Evolutionary conservation across 768 basidiomycete species (phyloP).

Genomic region (Leccinum aurantiacum): DNA sequence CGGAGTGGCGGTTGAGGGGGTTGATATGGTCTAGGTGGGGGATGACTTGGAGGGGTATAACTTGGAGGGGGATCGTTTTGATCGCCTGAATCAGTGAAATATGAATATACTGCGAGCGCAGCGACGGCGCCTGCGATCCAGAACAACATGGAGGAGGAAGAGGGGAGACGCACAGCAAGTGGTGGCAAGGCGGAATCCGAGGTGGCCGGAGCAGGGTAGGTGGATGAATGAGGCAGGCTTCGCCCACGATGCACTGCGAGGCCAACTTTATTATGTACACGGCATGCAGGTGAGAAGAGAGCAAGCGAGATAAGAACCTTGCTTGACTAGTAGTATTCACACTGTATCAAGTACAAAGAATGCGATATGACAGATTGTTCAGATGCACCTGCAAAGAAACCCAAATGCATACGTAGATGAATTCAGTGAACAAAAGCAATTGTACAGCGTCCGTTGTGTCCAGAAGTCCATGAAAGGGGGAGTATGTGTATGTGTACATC

Average conservation of each 20-base stretch:
- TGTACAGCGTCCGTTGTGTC: conserved; percentile 13
- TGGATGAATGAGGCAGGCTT: neutral
- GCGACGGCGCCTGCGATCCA: conserved; percentile 11
- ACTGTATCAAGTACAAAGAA: conserved; percentile 10
- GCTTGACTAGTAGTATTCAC: conserved; percentile 1
- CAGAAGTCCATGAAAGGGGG: conserved; percentile 11
- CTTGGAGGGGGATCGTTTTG: conserved; percentile 3
- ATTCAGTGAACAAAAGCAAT: conserved; percentile 3
- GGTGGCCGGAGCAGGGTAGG: neutral
- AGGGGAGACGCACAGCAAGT: conserved; percentile 1
- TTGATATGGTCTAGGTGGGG: neutral
- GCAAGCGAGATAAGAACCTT: neutral
- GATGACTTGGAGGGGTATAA: neutral
- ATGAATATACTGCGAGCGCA: conserved; percentile 9
- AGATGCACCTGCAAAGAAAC: neutral
- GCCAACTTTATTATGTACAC: neutral
- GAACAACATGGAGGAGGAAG: conserved; percentile 13
- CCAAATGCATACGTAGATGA: conserved; percentile 1
- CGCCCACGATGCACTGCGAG: neutral
- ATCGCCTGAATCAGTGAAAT: conserved; percentile 6
- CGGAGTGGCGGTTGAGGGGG: neutral
- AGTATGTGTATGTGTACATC: conserved; percentile 11
- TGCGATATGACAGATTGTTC: conserved; percentile 7
- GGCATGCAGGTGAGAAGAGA: neutral
- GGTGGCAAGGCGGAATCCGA: neutral